phyloP scores from a whole-genome alignment of 257 asterid genomes.

The Sherardia arvensis region DNA sequence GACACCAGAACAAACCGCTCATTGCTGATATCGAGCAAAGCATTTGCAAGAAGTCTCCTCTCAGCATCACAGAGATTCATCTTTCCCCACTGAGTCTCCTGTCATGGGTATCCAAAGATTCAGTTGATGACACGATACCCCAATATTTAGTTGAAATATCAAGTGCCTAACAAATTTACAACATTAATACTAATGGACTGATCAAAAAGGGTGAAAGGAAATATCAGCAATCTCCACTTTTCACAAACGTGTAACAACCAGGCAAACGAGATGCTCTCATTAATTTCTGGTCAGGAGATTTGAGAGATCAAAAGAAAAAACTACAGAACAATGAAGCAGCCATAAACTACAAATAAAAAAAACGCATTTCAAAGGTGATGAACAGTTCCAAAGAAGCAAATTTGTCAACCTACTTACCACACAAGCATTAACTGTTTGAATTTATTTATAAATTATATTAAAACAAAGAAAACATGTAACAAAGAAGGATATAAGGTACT shows the following conservation, averaged over 20 bases:
- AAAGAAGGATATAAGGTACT: background rate
- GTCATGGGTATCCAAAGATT: background rate
- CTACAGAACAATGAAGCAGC: background rate
- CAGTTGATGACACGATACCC: background rate
- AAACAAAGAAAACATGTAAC: background rate
- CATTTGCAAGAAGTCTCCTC: slow-evolving; percentile 46
- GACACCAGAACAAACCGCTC: slow-evolving; percentile 45
- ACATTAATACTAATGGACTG: background rate
- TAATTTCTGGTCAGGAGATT: background rate
- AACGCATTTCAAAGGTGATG: background rate
- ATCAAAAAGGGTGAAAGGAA: background rate
- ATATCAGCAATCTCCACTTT: background rate
- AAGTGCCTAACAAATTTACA: background rate
- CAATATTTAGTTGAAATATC: background rate
- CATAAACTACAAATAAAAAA: background rate
- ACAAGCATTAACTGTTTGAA: background rate
- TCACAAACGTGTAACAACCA: background rate
- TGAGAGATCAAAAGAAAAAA: background rate
- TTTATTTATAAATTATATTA: background rate
- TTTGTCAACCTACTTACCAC: background rate
- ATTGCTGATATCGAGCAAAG: slow-evolving; percentile 36
- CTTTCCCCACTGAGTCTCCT: slow-evolving; percentile 43
- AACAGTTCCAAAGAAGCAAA: background rate
- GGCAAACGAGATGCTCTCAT: background rate
- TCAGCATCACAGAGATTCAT: slow-evolving; percentile 48